Evolutionary conservation across 2,329 filamentous ascomycete genomes (phyloP), one percentile per base, ranked within the genome.

Genomic region (Alternaria burnsii): DNA sequence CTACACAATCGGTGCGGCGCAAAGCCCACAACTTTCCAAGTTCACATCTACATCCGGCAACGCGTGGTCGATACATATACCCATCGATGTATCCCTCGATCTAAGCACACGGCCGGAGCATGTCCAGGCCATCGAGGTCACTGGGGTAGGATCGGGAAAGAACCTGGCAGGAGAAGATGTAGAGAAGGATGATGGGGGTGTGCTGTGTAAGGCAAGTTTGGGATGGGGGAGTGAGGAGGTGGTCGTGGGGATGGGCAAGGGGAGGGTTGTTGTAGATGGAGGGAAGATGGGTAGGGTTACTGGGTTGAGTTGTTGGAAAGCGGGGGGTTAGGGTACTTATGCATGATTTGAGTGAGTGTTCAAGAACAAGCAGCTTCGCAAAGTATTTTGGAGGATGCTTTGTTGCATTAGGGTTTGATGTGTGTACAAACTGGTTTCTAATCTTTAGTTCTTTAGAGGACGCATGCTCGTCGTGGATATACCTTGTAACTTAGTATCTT

Each of bases 401-500:
- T 30, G 11, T 30, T 30, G 26, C 6, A 46, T 14, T 4, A 5
- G 7, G 11, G 12, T 42, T 16, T 24, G 40, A 42, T 3, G 11
- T 42, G 40, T 42, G 24, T 20, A 42, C 7, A 8, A 16, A 24
- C 40, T 42, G 12, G 32, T 36, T 36, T 36, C 32, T 36, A 14
- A 16, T 36, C 14, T 36, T 16, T 36, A 36, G 16, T 36, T 36
- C 14, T 30, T 10, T 11, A 30, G 11, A 30, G 4, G 12, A 6
- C 14, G 14, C 14, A 16, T 36, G 32, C 32, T 36, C 14, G 14
- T 24, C 40, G 40, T 42, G 20, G 40, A 12, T 42, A 16, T 6
- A 94, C 82, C 78, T 89, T 0, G 85, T 90, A 4, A 87, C 83
- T 63, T 86, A 82, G 79, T 77, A 87, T 12, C 9, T 9, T 47